Conservation (phyloP, 2,329 filamentous ascomycete species). For the Trichoderma hamatum region DNA sequence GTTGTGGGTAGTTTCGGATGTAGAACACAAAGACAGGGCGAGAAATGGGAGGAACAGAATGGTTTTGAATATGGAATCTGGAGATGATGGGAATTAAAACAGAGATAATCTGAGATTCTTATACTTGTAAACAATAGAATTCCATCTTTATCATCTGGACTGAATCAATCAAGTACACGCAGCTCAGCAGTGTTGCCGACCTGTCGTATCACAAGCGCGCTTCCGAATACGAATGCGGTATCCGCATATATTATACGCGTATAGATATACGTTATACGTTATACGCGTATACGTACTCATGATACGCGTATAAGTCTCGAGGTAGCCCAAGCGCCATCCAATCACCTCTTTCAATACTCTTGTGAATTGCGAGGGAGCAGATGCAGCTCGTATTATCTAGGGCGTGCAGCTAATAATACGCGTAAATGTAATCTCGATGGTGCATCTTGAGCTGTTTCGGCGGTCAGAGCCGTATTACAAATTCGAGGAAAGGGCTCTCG, state of each 20-base stretch:
- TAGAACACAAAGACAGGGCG: background rate
- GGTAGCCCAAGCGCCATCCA: background rate
- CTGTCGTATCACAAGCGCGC: background rate
- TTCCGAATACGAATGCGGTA: slow-evolving; percentile 23
- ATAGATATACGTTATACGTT: background rate
- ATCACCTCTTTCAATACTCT: background rate
- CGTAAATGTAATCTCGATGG: background rate
- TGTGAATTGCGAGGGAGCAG: background rate
- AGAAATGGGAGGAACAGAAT: background rate
- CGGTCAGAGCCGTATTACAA: slow-evolving; percentile 7
- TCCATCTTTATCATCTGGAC: background rate
- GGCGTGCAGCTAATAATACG: background rate
- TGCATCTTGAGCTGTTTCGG: background rate
- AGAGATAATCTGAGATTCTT: background rate
- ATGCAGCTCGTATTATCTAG: background rate
- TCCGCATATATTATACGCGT: slow-evolving; percentile 10
- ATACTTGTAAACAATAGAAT: background rate
- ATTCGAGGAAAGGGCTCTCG: background rate
- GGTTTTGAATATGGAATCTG: background rate
- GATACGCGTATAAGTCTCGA: background rate
- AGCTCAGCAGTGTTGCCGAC: background rate
- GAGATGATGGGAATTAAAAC: background rate
- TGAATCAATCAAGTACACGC: background rate
- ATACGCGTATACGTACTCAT: slow-evolving; percentile 8
- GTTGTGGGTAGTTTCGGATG: background rate